Evolutionary conservation across 768 basidiomycete species (phyloP), one percentile per base, ranked within the genome.

Genomic region (Serendipita sp.): DNA sequence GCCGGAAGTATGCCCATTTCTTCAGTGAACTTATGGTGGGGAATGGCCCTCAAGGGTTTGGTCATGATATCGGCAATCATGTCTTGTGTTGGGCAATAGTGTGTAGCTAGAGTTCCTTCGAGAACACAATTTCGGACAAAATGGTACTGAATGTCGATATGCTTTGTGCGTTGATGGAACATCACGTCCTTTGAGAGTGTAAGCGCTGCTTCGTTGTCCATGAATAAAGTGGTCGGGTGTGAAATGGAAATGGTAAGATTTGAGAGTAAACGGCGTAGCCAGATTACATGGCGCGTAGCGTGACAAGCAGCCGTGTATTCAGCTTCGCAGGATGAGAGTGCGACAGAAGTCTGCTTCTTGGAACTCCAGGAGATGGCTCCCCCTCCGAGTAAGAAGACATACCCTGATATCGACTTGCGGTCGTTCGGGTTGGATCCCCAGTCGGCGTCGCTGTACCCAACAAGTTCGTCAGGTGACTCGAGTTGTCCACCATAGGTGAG

Each of bases 91-190:
- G 24, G 24, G 24, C 24, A 24, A 24, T 24, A 24, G 24, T 24
- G 24, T 24, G 24, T 24, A 24, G 24, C 24, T 24, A 24, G 24
- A 24, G 24, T 41, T 3, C 67, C 64, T 3, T 66, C 35, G 41
- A 66, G 41, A 53, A 76, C 67, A n/a, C 51, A 65, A 10, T 76
- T 70, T 32, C 71, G 69, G 24, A 76, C 67, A 63, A 72, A 75
- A 66, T 77, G 76, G 62, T 75, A 69, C 0, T 70, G 68, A 37
- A 77, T 70, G 64, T 74, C 72, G 58, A 78, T 74, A 68, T 78
- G 77, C 60, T 76, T 76, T 15, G 74, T 73, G n/a, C 72, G 69
- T 1, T 69, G 47, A 45, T 76, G 73, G 66, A 72, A 72, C 35
- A 71, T 66, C 3, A 69, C 66, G 41, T 75, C 71, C 15, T 71